Base-by-base conservation (phyloP, 2,329 filamentous ascomycete genomes). In the Ramularia collo-cygni region DNA sequence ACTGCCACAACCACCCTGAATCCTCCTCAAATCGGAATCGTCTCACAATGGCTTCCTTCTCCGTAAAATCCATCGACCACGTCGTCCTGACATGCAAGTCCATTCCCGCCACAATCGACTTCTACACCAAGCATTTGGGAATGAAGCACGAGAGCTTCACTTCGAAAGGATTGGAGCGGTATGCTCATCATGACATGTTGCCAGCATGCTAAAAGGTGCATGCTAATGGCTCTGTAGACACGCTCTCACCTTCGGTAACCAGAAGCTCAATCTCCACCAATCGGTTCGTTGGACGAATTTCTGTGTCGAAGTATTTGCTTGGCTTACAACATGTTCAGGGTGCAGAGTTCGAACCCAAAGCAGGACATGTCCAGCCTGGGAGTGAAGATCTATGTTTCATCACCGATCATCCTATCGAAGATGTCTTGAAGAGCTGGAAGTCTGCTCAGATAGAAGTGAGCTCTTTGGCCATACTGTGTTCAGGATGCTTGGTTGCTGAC, bases 181-280 rank as follows among this genome's bases (percentile, higher is more conserved):
- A 43, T 14, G 21, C 15, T 14, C 14, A 6, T 26, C n/a, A 2
- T 13, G 12, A 21, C 12, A 27, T 63, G 63, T 10, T 56, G 6
- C 21, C 21, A 10, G 21, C 10, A 24, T 24, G n/a, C 21, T 6
- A 24, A 64, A 2, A 46, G 54, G 32, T 53, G 52, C 8, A 8
- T 35, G 28, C 26, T 21, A 24, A 56, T 13, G 6, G 14, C n/a
- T 7, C 6, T 5, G 52, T 16, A 69, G 76, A 9, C 68, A 74
- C 42, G 74, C 75, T 0, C 64, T 81, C 12, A 59, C 66, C 4
- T 81, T 80, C 48, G 77, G 76, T 24, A 53, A 48, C 1, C 74
- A 77, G 45, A 81, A 81, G 58, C 74, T 81, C 42, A 81, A 81
- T 44, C 66, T 81, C 2, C 77, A 81, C 51, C 65, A 44, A 24